A percentile compares a stretch with the other conserved stretches of the same genome.
phyloP scores from a whole-genome alignment of 202 grass and related monocot species.

The Zizania palustris region DNA sequence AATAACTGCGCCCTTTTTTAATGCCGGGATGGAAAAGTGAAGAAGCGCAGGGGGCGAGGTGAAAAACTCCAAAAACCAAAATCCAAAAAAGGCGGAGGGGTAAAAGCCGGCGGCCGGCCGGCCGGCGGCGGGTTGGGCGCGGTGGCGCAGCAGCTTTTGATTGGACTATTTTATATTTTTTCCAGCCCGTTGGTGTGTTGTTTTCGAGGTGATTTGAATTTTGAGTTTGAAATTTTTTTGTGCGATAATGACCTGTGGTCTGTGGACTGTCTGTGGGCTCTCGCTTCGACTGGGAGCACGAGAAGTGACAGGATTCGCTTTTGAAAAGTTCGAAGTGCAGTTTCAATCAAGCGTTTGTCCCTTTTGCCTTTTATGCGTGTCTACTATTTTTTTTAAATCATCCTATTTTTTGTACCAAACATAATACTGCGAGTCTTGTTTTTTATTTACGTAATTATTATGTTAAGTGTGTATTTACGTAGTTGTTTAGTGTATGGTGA shows the following conservation, averaged over 20 bases:
- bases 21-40: not conserved
- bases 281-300: not conserved
- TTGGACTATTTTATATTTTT: slow-evolving; percentile 20
- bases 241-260: not conserved
- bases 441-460: no score
- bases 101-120: not conserved
- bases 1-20: slow-evolving; percentile 51
- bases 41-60: not conserved
- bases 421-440: no score
- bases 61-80: not conserved
- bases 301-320: not conserved
- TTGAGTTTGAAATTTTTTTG: slow-evolving; percentile 20
- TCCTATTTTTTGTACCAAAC: no score
- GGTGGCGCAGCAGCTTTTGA: slow-evolving; percentile 18
- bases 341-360: not conserved
- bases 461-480: no score
- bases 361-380: not conserved
- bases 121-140: not conserved
- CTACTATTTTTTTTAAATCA: no score
- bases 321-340: not conserved
- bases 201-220: slow-evolving; percentile 19
- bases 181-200: slow-evolving; percentile 11
- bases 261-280: not conserved
- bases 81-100: slow-evolving; percentile 2
- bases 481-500: no score